phyloP scores from a whole-genome alignment of 371 early-diverging fungal genomes.

The Mucor plumbeus region DNA sequence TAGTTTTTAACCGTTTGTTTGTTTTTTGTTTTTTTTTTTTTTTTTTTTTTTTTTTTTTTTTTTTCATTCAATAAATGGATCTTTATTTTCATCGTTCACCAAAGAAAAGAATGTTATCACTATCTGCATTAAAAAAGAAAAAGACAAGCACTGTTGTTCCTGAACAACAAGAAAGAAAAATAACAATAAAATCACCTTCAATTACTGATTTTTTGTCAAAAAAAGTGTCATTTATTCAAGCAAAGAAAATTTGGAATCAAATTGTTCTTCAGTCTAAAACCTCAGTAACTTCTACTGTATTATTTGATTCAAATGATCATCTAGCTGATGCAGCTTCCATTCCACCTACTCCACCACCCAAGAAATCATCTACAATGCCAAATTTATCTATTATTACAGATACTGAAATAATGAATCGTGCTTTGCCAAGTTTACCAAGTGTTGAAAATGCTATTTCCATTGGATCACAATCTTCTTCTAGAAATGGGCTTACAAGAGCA shows the following conservation, averaged over 20 bases:
- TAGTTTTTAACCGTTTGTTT: too few relatives aligned
- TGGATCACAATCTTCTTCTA: not conserved
- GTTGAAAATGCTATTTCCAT: constrained; percentile 4
- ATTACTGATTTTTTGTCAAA: constrained; percentile 6
- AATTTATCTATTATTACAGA: constrained; percentile 4
- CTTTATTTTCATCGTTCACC: constrained; percentile 24
- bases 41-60: not conserved
- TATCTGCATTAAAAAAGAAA: constrained; percentile 9
- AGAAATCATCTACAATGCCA: constrained; percentile 24
- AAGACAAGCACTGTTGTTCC: constrained; percentile 5
- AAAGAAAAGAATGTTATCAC: constrained; percentile 10
- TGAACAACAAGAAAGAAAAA: constrained; percentile 4
- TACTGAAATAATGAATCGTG: constrained; percentile 8
- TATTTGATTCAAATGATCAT: constrained; percentile 23
- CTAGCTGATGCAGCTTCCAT: constrained; percentile 1
- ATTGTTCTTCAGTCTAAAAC: constrained; percentile 4
- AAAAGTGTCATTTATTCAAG: constrained; percentile 2
- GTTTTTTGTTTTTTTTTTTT: too few relatives aligned
- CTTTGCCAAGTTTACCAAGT: constrained; percentile 22
- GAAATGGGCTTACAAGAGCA: constrained; percentile 15
- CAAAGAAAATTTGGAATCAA: constrained; percentile 20
- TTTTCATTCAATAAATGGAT: constrained; percentile 18
- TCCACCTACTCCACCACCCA: constrained; percentile 21
- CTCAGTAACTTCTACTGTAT: not conserved
- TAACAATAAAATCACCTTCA: not conserved